Conservation (phyloP, 495 filamentous ascomycete species). For the Neurospora africana region DNA sequence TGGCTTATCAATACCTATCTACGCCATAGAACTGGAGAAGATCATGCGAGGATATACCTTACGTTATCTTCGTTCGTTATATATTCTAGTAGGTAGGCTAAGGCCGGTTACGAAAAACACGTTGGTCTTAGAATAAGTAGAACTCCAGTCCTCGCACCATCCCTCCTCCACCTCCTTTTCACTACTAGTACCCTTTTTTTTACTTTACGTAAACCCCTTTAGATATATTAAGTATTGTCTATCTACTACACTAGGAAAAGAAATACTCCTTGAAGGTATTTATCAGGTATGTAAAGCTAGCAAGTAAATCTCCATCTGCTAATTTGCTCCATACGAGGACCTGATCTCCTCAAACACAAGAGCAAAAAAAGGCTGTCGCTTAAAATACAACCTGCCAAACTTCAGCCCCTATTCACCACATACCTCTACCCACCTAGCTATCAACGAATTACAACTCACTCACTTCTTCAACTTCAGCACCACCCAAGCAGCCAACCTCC, state of each 20-base stretch:
- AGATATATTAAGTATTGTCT: too few relatives aligned
- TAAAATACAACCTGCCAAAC: not conserved
- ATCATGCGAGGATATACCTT: not conserved
- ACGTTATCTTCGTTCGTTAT: not conserved
- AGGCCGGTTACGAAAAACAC: too few relatives aligned
- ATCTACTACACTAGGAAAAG: too few relatives aligned
- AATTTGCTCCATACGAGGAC: not conserved
- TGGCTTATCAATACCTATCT: not conserved
- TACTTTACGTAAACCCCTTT: too few relatives aligned
- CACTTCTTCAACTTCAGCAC: constrained; percentile 26
- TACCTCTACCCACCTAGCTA: not conserved
- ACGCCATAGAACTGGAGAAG: not conserved
- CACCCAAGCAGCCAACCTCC: constrained; percentile 48
- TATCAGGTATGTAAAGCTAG: not conserved
- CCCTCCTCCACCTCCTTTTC: too few relatives aligned
- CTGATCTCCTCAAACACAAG: not conserved
- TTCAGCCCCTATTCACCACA: not conserved
- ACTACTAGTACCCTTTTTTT: too few relatives aligned
- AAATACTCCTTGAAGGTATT: too few relatives aligned
- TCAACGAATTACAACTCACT: not conserved
- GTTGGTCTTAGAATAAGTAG: too few relatives aligned
- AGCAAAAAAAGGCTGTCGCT: not conserved
- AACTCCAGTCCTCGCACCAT: too few relatives aligned
- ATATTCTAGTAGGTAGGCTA: too few relatives aligned
- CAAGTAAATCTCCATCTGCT: not conserved